A percentile compares a stretch with the other conserved stretches of the same genome.
These are phyloP conservation scores for Termitomyces sp. DNA, from an alignment of 768 basidiomycete species.

Conservation along the genomic window DNA sequence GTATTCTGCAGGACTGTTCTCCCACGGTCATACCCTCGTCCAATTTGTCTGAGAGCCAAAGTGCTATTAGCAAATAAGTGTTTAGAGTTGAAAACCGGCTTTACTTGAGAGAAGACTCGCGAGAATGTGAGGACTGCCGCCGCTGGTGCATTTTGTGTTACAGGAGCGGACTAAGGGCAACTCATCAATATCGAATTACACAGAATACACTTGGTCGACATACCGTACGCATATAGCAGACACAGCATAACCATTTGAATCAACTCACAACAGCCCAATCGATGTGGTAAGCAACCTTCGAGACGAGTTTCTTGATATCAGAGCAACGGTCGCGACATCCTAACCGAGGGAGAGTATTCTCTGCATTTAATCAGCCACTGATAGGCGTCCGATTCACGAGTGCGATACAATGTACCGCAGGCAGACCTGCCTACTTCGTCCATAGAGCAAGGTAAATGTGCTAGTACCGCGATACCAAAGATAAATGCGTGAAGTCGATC, in stretches of 20 bases:
- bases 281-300: too few relatives aligned
- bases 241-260: neutral
- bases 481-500: too few relatives aligned
- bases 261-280: neutral
- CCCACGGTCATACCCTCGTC: neutral
- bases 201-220: neutral
- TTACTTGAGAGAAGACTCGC: neutral
- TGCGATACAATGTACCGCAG: too few relatives aligned
- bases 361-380: too few relatives aligned
- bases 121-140: neutral
- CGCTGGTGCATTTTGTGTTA: neutral
- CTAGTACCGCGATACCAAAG: too few relatives aligned
- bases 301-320: too few relatives aligned
- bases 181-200: neutral
- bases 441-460: too few relatives aligned
- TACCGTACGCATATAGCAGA: neutral
- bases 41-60: neutral
- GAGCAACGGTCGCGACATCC: too few relatives aligned
- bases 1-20: constrained; percentile 45
- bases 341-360: too few relatives aligned
- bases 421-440: too few relatives aligned
- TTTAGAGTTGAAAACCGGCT: too few relatives aligned
- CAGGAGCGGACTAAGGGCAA: neutral
- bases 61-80: neutral
- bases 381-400: too few relatives aligned